These are phyloP conservation scores for Evernia prunastri DNA, from an alignment of 495 filamentous ascomycete genomes.

Conservation along the genomic window DNA sequence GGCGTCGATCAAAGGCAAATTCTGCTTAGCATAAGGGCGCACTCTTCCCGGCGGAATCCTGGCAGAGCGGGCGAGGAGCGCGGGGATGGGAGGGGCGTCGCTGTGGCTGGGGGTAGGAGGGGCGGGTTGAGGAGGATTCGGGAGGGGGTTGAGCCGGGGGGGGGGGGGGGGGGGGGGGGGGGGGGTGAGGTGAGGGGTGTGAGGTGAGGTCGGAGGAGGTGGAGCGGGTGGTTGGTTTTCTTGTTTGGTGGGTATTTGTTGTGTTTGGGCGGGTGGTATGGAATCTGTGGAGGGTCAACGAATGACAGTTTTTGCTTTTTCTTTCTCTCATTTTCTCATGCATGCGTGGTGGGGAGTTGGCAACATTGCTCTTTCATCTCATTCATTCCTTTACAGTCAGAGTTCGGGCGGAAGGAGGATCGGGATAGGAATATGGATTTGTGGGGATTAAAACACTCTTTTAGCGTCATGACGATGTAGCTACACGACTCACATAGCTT, in stretches of 20 bases:
- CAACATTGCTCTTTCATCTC: neutral
- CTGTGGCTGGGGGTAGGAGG: neutral
- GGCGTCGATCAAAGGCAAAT: neutral
- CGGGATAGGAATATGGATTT: neutral
- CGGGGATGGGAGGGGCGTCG: neutral
- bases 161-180: neutral
- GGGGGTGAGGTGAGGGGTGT: neutral
- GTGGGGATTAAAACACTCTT: neutral
- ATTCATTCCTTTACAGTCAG: too few species aligned
- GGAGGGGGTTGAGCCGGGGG: neutral
- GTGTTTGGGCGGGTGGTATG: too few species aligned
- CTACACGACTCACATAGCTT: neutral
- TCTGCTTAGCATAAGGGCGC: neutral
- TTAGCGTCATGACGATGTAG: neutral
- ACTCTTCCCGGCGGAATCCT: neutral
- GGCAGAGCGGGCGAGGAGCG: too few species aligned
- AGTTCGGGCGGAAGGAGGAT: neutral
- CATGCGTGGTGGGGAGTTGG: neutral
- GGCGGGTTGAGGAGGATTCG: neutral
- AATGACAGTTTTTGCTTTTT: neutral
- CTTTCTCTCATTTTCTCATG: neutral
- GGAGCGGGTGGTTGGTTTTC: too few species aligned
- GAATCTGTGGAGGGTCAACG: too few species aligned
- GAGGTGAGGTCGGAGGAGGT: neutral
- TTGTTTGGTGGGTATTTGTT: too few species aligned